A percentile compares a stretch with the other conserved stretches of the same genome.
Conservation (phyloP, 805 yeast species). For the Teunomyces gatunensis region DNA sequence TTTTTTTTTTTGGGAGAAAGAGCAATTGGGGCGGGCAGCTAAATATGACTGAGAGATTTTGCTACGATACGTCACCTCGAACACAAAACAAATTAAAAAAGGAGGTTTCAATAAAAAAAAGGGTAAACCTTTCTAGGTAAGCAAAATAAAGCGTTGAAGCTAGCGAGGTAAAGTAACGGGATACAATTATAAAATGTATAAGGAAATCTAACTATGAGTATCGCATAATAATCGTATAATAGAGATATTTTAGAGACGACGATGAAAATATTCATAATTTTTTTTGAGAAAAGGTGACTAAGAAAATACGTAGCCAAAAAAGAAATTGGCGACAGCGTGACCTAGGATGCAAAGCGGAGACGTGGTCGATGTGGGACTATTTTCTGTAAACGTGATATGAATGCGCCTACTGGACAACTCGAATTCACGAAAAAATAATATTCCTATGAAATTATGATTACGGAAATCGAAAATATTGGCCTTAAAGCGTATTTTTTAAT, state of each 20-base stretch:
- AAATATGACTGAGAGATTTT: neutral
- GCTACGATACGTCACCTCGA: neutral
- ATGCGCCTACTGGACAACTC: neutral
- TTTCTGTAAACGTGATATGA: neutral
- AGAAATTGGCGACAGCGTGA: neutral
- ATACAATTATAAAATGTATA: neutral
- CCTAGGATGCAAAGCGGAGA: neutral
- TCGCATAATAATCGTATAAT: slow-evolving; percentile 3
- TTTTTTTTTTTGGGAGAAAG: neutral
- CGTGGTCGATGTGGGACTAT: neutral
- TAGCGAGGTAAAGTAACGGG: neutral
- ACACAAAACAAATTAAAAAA: neutral
- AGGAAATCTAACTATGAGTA: neutral
- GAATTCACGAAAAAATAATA: neutral
- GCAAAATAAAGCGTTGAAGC: neutral
- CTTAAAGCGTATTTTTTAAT: neutral
- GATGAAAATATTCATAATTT: neutral
- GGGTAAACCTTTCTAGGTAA: neutral
- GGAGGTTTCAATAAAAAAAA: neutral
- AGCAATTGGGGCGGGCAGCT: slow-evolving; percentile 1
- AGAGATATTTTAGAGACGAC: slow-evolving; percentile 1
- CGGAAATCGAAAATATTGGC: neutral
- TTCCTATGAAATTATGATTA: neutral
- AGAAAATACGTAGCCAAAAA: neutral
- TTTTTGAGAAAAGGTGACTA: neutral